Evolutionary conservation across 306 rosid genomes (phyloP), one percentile per base, ranked within the genome.

Genomic region (Prunus davidiana): DNA sequence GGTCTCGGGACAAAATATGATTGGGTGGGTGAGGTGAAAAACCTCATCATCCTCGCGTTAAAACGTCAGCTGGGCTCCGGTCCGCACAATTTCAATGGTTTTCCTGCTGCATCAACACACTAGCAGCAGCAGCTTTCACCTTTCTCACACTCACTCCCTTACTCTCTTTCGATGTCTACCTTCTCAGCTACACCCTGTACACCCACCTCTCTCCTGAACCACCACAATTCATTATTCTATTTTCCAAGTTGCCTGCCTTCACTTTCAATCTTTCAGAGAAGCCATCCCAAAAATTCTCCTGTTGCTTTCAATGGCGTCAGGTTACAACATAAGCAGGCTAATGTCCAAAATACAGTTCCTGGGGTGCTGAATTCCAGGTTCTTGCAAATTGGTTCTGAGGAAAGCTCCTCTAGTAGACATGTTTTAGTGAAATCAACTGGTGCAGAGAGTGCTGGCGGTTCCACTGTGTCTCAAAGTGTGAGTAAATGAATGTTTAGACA

Each of bases 401-500:
- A 69, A 72, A 68, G 49, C 78, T 14, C 70, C 54, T 43, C 81
- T 52, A 41, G 46, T 14, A 71, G 84, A 71, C 84, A 85, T 3
- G 2, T 82, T 64, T 55, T 76, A 13, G 64, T 81, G 14, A 82
- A 84, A 60, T 92, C 97, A 54, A 74, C 86, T 28, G 67, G 84
- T 24, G 28, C 88, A 10, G 88, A 83, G 66, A 76, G 85, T 24
- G 87, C 80, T 20, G 71, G 64, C 80, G 77, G 93, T 80, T 82
- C 92, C 67, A 16, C 95, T 47, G 60, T 84, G 49, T 81, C 77
- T 72, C 91, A 79, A 73, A 73, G 64, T 65, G 98, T 91, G 72
- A 78, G 91, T 82, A 20, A 6, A 41, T 67, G 5, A 2, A 2
- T 14, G 19, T 58, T 52, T 20, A 2, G 1, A 14, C 8, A 5